Conservation (phyloP, 768 basidiomycete species). For the Dictyophora rubrovolvata region DNA sequence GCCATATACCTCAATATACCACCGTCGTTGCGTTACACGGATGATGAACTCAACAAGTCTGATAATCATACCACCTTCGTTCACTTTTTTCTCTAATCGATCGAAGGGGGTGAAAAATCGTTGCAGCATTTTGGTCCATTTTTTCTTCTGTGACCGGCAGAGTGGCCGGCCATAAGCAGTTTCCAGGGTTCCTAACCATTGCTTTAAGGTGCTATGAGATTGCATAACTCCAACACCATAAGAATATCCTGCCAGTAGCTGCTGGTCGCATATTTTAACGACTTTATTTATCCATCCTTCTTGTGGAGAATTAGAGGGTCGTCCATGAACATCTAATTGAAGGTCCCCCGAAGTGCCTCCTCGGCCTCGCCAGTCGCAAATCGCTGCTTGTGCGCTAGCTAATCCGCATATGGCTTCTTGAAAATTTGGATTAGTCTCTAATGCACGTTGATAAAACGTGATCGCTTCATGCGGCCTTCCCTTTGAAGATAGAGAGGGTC, state of each 20-base stretch:
- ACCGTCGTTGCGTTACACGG: constrained; percentile 30
- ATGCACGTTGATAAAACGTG: constrained; percentile 35
- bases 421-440: constrained; percentile 31
- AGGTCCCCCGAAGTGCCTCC: constrained; percentile 22
- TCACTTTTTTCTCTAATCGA: constrained; percentile 16
- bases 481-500: constrained; percentile 15
- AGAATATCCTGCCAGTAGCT: constrained; percentile 24
- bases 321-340: constrained; percentile 18
- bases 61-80: constrained; percentile 36
- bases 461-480: constrained; percentile 34
- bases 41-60: constrained; percentile 34
- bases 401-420: constrained; percentile 40
- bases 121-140: constrained; percentile 24
- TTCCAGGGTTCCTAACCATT: constrained; percentile 30
- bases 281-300: constrained; percentile 29
- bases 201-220: constrained; percentile 18
- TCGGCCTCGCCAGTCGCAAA: constrained; percentile 37
- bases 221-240: constrained; percentile 23
- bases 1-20: constrained; percentile 32
- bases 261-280: constrained; percentile 27
- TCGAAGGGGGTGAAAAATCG: constrained; percentile 21
- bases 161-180: constrained; percentile 20
- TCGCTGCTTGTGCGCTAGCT: constrained; percentile 33
- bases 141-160: constrained; percentile 15
- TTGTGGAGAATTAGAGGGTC: constrained; percentile 8